Evolutionary conservation across 371 early-diverging fungal genomes (phyloP), one percentile per base, ranked within the genome.

Genomic region (Furculomyces boomerangus): DNA sequence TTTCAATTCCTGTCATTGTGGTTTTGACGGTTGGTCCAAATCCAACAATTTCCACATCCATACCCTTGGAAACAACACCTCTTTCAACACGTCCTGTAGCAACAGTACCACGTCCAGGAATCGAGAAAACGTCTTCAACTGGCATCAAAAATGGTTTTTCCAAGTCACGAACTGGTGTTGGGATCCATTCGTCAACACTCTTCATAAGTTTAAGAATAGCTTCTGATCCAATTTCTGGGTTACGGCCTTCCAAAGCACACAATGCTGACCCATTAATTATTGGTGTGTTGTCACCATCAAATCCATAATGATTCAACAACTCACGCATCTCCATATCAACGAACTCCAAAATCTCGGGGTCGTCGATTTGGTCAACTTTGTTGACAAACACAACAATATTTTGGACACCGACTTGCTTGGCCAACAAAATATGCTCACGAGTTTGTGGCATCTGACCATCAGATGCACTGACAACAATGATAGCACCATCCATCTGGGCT

Each of bases 141-240:
- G 94, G 93, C 89, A 98, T 89, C 76, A 99, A 81, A 81, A 99
- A 94, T 45, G 99, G 99, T 78, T 93, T 94, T 64, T 93, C 93
- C 55, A 91, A 73, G 69, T 90, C 91, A 62, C 99, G 81, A 58
- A 72, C 60, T 31, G 99, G 99, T 26, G 88, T 86, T 47, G 94
- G 90, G 63, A 98, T 95, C 74, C 79, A 79, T 45, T 76, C 68
- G 64, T 99, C 94, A 39, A 99, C 96, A 27, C 88, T 90, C 24
- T 75, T 81, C 88, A 98, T 90, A 55, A 98, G 78, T 73, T 88
- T 84, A 59, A 79, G 58, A 58, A 92, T 86, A 24, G 86, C 75
- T 54, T 87, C 75, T 52, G 84, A 81, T 56, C 93, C 97, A 59
- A 95, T 84, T 62, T 95, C 93, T 55, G 88, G 84, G 58, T 87